Conservation (phyloP, 805 yeast genomes). For the Ogataea paradorogensis region DNA sequence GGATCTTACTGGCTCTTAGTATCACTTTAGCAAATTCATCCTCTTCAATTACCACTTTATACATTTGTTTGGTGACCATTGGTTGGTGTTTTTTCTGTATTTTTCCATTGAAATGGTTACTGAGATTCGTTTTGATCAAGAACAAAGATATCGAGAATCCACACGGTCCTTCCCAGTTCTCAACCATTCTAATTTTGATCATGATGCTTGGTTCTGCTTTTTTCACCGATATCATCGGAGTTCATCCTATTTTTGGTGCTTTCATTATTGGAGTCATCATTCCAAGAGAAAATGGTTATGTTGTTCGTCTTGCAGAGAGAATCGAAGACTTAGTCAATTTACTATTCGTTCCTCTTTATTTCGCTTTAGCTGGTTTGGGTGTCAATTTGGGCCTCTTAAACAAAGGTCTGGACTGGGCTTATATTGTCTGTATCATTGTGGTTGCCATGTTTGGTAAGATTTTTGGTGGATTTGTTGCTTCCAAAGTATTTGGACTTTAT, state of each 20-base stretch:
- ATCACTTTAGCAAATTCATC: constrained; percentile 75
- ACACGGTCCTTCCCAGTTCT: constrained; percentile 61
- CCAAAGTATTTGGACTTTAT: constrained; percentile 56
- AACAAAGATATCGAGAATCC: constrained; percentile 44
- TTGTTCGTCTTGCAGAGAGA: constrained; percentile 64
- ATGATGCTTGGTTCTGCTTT: constrained; percentile 66
- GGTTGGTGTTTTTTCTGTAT: constrained; percentile 68
- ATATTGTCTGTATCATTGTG: constrained; percentile 60
- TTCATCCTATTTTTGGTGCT: constrained; percentile 84
- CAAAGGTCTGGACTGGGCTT: constrained; percentile 75
- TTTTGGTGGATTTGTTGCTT: constrained; percentile 63
- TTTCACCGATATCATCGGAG: constrained; percentile 81
- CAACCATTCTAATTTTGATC: constrained; percentile 53
- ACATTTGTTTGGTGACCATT: constrained; percentile 59
- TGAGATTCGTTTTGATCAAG: constrained; percentile 43
- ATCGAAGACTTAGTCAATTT: constrained; percentile 76
- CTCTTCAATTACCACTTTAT: constrained; percentile 64
- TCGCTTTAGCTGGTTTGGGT: constrained; percentile 74
- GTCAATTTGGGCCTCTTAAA: constrained; percentile 63
- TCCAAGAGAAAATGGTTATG: constrained; percentile 75
- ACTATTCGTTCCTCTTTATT: constrained; percentile 71
- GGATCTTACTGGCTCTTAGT: constrained; percentile 74
- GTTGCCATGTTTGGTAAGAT: constrained; percentile 70
- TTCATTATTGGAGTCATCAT: constrained; percentile 73
- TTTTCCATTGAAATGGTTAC: constrained; percentile 51